These are phyloP conservation scores for Debaryomyces fabryi DNA, from an alignment of 1,139 yeast genomes.

Conservation along the genomic window DNA sequence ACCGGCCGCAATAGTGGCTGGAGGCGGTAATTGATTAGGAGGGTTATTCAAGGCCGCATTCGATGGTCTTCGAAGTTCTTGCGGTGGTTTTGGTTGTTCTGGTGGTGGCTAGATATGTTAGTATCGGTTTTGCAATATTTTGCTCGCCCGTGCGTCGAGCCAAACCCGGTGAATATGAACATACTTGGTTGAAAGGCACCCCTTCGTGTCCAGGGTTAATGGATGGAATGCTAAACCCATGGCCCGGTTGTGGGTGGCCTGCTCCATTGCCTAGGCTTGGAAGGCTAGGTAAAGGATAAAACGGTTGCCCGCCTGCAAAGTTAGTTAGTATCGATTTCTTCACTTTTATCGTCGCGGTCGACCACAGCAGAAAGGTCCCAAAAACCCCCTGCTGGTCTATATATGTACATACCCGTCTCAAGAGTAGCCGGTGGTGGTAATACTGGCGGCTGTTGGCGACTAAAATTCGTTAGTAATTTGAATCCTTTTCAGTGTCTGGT, in stretches of 20 bases:
- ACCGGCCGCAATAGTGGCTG: constrained; percentile 20
- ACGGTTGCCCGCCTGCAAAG: constrained; percentile 46
- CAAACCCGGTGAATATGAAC: constrained; percentile 24
- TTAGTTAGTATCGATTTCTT: constrained; percentile 21
- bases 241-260: constrained; percentile 40
- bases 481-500: not conserved
- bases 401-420: constrained; percentile 46
- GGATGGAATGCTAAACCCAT: constrained; percentile 50
- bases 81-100: constrained; percentile 27
- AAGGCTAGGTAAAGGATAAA: constrained; percentile 54
- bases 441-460: constrained; percentile 55
- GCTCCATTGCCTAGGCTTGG: constrained; percentile 52
- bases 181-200: constrained; percentile 29
- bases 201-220: constrained; percentile 38
- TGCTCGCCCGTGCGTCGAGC: constrained; percentile 7
- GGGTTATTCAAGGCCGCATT: constrained; percentile 23
- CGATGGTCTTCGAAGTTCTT: constrained; percentile 32
- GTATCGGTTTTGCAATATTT: constrained; percentile 7
- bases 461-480: constrained; percentile 16
- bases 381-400: not conserved
- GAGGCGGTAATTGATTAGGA: constrained; percentile 30
- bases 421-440: constrained; percentile 60
- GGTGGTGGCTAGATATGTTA: constrained; percentile 17
- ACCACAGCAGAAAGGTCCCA: not conserved
- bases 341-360: not conserved